Base-by-base conservation (phyloP, 164 flowering plant genomes). In the Platanus orientalis region DNA sequence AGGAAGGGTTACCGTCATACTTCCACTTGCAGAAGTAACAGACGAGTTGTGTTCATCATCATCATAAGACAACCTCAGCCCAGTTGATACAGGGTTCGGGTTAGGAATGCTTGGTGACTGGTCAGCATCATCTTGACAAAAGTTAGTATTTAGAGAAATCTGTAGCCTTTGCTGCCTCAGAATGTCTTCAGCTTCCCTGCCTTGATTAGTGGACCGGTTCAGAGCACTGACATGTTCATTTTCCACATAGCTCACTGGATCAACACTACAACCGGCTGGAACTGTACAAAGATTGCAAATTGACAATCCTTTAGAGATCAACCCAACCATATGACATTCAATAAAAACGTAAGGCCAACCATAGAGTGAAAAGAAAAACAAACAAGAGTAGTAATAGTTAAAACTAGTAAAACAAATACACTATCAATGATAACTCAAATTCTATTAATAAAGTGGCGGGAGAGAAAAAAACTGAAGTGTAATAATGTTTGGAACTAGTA, bases 1-100 rank as follows among this genome's bases (percentile, higher is more conserved):
- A 21, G 93, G 80, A 20, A 76, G 81, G n/a, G 84, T 69, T 32
- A 70, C 63, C 10, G 76, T 69, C 82, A 82, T 80, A 69, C 82
- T 80, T 65, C 81, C 90, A 74, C 88, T 81, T n/a, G 88, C 86
- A 54, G 91, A 78, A 50, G 91, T 80, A 23, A 87, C 80, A 32
- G 91, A 76, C 21, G 96, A 88, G 70, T 85, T 82, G 53, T 55
- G 93, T 61, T 91, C 97, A 62, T 90, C 96, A 59, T 91, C 97
- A 58, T 87, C 91, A 73, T 79, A 88, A 16, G 97, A 91, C 39
- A 91, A 79, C 67, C 83, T 81, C 63, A 88, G 75, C 7, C 97
- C 97, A 51, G 97, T 91, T 39, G 96, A 91, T 34, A 91, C 93
- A 45, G 76, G 71, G 59, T 81, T 88, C 12, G 63, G 81, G 40